Conservation (phyloP, 1,139 yeast species). For the Geotrichum armillariae region DNA sequence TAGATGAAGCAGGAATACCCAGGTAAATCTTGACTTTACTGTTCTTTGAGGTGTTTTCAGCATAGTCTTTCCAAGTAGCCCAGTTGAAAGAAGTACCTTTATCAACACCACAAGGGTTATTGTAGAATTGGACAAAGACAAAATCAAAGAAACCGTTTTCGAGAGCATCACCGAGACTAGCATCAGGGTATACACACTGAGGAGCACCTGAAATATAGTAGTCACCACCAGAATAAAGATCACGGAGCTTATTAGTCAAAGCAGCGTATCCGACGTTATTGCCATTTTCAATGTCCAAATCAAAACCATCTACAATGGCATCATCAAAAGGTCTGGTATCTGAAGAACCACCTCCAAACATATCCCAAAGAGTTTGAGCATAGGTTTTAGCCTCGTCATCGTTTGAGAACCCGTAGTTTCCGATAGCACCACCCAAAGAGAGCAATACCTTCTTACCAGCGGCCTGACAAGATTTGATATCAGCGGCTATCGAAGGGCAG, state of each 20-base stretch:
- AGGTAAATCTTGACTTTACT: slow-evolving; percentile 56
- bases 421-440: slow-evolving; percentile 83
- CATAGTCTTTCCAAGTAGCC: slow-evolving; percentile 72
- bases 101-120: slow-evolving; percentile 65
- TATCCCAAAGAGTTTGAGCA: slow-evolving; percentile 78
- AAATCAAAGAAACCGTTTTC: slow-evolving; percentile 67
- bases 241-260: slow-evolving; percentile 53
- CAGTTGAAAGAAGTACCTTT: slow-evolving; percentile 47
- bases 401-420: slow-evolving; percentile 65
- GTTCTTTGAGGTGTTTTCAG: slow-evolving; percentile 61
- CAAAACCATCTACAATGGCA: slow-evolving; percentile 66
- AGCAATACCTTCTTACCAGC: slow-evolving; percentile 70
- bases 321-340: slow-evolving; percentile 69
- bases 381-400: slow-evolving; percentile 64
- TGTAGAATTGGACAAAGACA: slow-evolving; percentile 89
- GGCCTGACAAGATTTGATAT: slow-evolving; percentile 71
- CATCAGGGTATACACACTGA: slow-evolving; percentile 92
- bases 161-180: slow-evolving; percentile 67
- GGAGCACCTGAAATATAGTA: slow-evolving; percentile 92
- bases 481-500: slow-evolving; percentile 60
- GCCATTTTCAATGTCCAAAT: slow-evolving; percentile 65
- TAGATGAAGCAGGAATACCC: slow-evolving; percentile 71
- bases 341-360: slow-evolving; percentile 74
- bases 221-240: slow-evolving; percentile 47
- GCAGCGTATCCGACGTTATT: slow-evolving; percentile 53